Conservation (phyloP, 2,329 filamentous ascomycete genomes). For the Xylariaceae sp. region DNA sequence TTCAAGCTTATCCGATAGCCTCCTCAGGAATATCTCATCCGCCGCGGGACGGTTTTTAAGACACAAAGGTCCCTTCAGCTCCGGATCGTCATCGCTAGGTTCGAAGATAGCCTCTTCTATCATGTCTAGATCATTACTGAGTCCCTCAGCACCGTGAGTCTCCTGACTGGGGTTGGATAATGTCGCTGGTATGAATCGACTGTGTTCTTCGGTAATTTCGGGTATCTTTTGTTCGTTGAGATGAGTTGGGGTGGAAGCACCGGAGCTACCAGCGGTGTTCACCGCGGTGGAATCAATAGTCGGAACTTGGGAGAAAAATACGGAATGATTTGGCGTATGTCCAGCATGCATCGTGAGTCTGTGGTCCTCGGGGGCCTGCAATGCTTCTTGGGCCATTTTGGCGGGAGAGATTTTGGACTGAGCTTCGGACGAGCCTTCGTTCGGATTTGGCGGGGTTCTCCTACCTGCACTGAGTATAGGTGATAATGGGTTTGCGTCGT, state of each 20-base stretch:
- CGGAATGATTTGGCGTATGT: slow-evolving; percentile 65
- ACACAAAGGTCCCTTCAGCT: slow-evolving; percentile 60
- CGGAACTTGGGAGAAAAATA: slow-evolving; percentile 59
- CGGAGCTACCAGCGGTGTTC: slow-evolving; percentile 50
- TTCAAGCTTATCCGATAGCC: slow-evolving; percentile 59
- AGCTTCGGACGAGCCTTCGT: slow-evolving; percentile 36
- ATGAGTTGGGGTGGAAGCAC: slow-evolving; percentile 48
- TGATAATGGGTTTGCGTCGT: slow-evolving; percentile 40
- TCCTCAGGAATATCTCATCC: slow-evolving; percentile 61
- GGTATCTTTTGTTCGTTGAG: slow-evolving; percentile 5
- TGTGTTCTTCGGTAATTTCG: neutral
- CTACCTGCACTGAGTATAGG: slow-evolving; percentile 38
- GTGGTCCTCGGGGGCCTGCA: slow-evolving; percentile 56
- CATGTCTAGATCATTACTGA: neutral
- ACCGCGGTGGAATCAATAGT: slow-evolving; percentile 52
- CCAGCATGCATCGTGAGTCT: slow-evolving; percentile 68
- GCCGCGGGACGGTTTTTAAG: slow-evolving; percentile 62
- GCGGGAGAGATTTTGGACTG: slow-evolving; percentile 43
- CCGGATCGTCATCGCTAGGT: slow-evolving; percentile 51
- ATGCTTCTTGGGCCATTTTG: slow-evolving; percentile 53
- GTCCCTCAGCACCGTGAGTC: slow-evolving; percentile 21
- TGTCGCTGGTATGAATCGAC: slow-evolving; percentile 29
- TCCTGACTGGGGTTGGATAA: slow-evolving; percentile 14
- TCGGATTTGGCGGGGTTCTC: slow-evolving; percentile 40
- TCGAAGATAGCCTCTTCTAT: slow-evolving; percentile 44